Evolutionary conservation across 768 basidiomycete species (phyloP), one percentile per base, ranked within the genome.

Genomic region (Trametes cinnabarina): DNA sequence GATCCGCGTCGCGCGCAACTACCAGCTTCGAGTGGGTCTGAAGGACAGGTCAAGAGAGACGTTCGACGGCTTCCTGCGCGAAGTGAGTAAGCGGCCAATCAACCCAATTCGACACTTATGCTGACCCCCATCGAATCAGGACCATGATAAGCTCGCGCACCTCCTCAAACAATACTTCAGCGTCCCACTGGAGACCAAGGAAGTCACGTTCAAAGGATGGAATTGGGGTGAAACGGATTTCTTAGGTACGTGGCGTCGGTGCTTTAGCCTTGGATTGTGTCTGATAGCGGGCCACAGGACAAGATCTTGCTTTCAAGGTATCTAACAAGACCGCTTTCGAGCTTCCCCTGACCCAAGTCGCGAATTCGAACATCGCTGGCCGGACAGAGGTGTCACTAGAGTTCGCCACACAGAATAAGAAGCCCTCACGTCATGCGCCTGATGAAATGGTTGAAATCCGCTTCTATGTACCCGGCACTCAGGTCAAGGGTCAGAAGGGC

Each of bases 361-460:
- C 92, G 64, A 99, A 99, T 73, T 97, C 97, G 44, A 98, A 98
- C 74, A 98, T 98, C 65, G 93, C 94, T 12, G 94, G 93, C 20
- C 92, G 92, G 60, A 95, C 93, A 10, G 97, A 99, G 71, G 97
- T 99, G n/a, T 94, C 97, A 0, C 84, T 99, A n/a, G 97, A 99
- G 70, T 97, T 98, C 69, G 77, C 83, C 26, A 74, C 78, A 49
- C 75, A 80, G 20, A 69, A 76, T 52, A 82, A 81, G 48, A 77
- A 80, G 65, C 60, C 73, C 17, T 66, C 77, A 39, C 72, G 74
- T 63, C 65, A 70, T 41, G 77, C 73, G 0, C 75, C 77, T 0
- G 96, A 98, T 64, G 95, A 98, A 71, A 85, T 98, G 77, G 87
- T 92, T 41, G 97, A 99, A 72, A 94, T 98, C 65, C 86, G 97